Evolutionary conservation across 2,329 filamentous ascomycete species (phyloP).

Genomic region (Lecanosticta acicola): DNA sequence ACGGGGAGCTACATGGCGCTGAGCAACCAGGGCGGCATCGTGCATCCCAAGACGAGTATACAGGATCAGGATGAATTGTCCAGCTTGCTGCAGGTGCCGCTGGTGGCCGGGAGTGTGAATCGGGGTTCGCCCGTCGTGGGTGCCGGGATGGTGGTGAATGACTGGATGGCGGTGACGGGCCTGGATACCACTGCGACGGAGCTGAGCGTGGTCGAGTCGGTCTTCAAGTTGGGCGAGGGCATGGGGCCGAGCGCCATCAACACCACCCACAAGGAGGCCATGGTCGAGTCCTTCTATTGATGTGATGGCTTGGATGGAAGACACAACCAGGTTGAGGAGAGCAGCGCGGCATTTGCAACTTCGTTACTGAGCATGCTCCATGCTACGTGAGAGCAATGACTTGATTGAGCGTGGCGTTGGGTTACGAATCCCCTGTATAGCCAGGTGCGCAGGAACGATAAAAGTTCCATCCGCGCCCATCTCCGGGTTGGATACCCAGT

Average conservation of each 20-base stretch:
- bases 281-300: slow-evolving; percentile 98
- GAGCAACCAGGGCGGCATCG: slow-evolving; percentile 91
- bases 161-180: slow-evolving; percentile 96
- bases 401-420: slow-evolving; percentile 15
- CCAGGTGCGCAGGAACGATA: too few relatives aligned
- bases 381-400: background rate
- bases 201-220: slow-evolving; percentile 89
- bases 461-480: too few relatives aligned
- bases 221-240: slow-evolving; percentile 85
- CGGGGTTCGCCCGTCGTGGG: slow-evolving; percentile 91
- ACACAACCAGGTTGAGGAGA: background rate
- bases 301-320: too few relatives aligned
- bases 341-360: background rate
- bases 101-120: slow-evolving; percentile 92
- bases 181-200: slow-evolving; percentile 96
- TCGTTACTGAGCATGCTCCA: background rate
- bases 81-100: slow-evolving; percentile 85
- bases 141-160: slow-evolving; percentile 93
- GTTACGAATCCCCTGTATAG: background rate
- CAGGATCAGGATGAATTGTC: slow-evolving; percentile 97
- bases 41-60: slow-evolving; percentile 94
- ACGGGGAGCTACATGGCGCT: slow-evolving; percentile 95
- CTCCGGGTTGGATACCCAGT: too few relatives aligned
- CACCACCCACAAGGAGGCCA: slow-evolving; percentile 87
- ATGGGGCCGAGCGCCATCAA: slow-evolving; percentile 72